A percentile compares a stretch with the other conserved stretches of the same genome.
These are phyloP conservation scores for Starmerella potacharoeniae DNA, from an alignment of 805 yeast genomes.

Conservation along the genomic window DNA sequence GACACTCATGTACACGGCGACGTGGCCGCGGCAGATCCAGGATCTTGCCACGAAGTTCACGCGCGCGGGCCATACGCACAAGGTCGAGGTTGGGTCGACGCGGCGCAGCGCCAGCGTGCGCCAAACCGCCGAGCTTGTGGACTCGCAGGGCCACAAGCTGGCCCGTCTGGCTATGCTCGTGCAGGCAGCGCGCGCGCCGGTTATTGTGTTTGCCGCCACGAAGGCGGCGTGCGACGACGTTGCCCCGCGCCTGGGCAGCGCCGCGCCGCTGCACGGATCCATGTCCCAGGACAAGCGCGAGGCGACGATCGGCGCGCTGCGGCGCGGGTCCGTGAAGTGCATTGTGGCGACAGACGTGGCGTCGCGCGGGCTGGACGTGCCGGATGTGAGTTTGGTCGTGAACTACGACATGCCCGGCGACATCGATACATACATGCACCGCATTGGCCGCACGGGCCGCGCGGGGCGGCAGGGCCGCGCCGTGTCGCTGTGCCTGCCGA, in stretches of 20 bases:
- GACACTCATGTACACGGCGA: slow-evolving; percentile 90
- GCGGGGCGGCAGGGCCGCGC: slow-evolving; percentile 78
- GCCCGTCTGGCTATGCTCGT: slow-evolving; percentile 34
- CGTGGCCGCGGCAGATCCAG: slow-evolving; percentile 69
- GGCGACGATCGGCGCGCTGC: slow-evolving; percentile 50
- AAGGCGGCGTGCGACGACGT: slow-evolving; percentile 62
- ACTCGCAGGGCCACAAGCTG: slow-evolving; percentile 7
- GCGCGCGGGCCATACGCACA: slow-evolving; percentile 47
- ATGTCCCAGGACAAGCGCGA: slow-evolving; percentile 81
- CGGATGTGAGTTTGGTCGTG: slow-evolving; percentile 70
- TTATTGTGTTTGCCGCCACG: slow-evolving; percentile 72
- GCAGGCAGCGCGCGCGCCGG: slow-evolving; percentile 26
- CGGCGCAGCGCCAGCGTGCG: slow-evolving; percentile 29
- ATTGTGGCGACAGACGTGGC: slow-evolving; percentile 92
- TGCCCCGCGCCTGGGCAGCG: slow-evolving; percentile 34
- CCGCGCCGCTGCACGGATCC: slow-evolving; percentile 72
- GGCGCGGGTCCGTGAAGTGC: slow-evolving; percentile 44
- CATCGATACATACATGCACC: slow-evolving; percentile 77
- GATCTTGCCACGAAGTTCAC: slow-evolving; percentile 54
- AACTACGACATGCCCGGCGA: slow-evolving; percentile 73
- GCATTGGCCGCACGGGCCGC: slow-evolving; percentile 95
- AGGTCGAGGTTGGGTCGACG: slow-evolving; percentile 31
- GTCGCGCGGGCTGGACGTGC: slow-evolving; percentile 91
- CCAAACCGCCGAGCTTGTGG: slow-evolving; percentile 51
- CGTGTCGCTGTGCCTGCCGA: slow-evolving; percentile 44